Evolutionary conservation across 2,329 filamentous ascomycete species (phyloP).

Genomic region (Nemania bipapillata): DNA sequence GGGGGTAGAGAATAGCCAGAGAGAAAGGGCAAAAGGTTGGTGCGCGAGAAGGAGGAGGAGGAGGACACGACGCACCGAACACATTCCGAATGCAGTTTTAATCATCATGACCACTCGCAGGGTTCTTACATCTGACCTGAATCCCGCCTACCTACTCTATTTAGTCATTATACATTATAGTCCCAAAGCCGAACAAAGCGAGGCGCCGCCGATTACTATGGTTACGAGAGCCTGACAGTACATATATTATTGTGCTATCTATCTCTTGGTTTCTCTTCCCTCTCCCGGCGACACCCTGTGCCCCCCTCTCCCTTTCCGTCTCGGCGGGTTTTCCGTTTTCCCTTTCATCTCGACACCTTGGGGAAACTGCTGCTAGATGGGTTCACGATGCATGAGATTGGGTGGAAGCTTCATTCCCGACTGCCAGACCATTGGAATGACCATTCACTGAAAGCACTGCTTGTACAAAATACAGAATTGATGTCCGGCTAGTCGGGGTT

Average conservation of each 20-base stretch:
- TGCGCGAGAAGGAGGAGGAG: slow-evolving; percentile 16
- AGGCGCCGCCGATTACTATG: slow-evolving; percentile 37
- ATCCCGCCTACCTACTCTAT: slow-evolving; percentile 21
- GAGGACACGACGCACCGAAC: slow-evolving; percentile 23
- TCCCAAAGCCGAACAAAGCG: slow-evolving; percentile 36
- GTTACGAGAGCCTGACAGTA: slow-evolving; percentile 17
- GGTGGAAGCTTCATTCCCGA: slow-evolving; percentile 22
- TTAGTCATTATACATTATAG: slow-evolving; percentile 23
- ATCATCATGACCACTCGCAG: slow-evolving; percentile 40
- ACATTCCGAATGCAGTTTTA: slow-evolving; percentile 37
- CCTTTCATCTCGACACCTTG: slow-evolving; percentile 14
- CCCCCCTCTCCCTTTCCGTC: slow-evolving; percentile 12
- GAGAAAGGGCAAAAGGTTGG: slow-evolving; percentile 13
- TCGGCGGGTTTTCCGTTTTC: slow-evolving; percentile 23
- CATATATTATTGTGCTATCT: slow-evolving; percentile 6
- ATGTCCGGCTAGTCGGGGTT: no score
- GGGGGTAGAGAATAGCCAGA: not conserved
- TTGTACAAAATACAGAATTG: not conserved
- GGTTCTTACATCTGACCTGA: slow-evolving; percentile 29
- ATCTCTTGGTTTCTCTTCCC: slow-evolving; percentile 28
- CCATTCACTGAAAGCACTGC: not conserved
- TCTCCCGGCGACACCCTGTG: slow-evolving; percentile 24
- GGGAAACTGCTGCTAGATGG: not conserved
- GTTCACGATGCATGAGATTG: slow-evolving; percentile 15
- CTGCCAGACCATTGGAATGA: slow-evolving; percentile 20